Evolutionary conservation across 257 asterid genomes (phyloP).

Genomic region (Solanum lignicaule): DNA sequence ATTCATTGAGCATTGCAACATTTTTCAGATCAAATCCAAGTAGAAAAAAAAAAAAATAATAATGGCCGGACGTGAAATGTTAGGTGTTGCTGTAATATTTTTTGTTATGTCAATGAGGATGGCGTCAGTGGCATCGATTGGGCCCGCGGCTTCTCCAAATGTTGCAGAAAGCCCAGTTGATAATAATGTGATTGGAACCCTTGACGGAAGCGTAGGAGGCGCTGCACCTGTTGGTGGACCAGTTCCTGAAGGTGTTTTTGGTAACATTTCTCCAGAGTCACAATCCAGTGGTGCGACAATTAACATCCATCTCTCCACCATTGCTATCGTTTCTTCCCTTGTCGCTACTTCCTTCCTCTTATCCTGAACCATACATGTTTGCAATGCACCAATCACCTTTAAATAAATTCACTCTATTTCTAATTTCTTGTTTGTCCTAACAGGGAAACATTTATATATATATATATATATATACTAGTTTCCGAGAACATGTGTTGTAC

Average conservation of each 20-base stretch:
- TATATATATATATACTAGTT: background rate
- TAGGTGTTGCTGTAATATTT: background rate
- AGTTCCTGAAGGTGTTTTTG: background rate
- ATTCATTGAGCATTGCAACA: background rate
- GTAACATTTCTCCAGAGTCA: background rate
- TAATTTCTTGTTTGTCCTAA: background rate
- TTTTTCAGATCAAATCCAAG: background rate
- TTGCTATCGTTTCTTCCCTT: background rate
- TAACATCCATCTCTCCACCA: background rate
- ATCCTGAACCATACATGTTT: background rate
- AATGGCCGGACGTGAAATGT: background rate
- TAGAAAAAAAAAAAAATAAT: background rate
- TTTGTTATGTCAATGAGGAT: background rate
- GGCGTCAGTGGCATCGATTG: background rate
- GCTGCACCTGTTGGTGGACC: background rate
- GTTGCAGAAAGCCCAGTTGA: background rate
- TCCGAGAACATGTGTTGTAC: too few species aligned
- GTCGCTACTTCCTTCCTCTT: background rate
- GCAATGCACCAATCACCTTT: background rate
- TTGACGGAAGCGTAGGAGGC: background rate
- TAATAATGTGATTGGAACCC: background rate
- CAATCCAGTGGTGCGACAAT: background rate
- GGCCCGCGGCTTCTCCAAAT: background rate
- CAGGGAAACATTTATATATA: background rate
- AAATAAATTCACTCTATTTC: background rate